Conservation (phyloP, 306 rosid species). For the Trifolium dubium region DNA sequence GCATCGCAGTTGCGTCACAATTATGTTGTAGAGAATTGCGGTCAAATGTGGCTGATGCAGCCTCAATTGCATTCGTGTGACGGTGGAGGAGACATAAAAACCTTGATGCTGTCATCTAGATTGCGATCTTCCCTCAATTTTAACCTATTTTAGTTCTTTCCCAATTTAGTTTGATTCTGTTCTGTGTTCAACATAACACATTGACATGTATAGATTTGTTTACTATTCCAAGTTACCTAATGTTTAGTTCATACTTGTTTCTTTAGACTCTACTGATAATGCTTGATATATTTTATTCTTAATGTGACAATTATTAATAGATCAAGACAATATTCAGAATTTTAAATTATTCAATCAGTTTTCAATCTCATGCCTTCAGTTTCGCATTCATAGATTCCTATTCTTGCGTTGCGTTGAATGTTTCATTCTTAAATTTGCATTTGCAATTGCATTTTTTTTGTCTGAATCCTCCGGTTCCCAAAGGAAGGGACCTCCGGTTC, state of each 20-base stretch:
- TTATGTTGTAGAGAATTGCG: not conserved
- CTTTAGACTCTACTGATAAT: not conserved
- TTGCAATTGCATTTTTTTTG: not conserved
- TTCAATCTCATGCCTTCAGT: not conserved
- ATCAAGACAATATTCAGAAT: not conserved
- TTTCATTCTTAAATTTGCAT: conserved; percentile 21
- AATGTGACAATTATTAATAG: not conserved
- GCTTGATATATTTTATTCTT: conserved; percentile 1
- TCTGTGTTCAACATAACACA: not conserved
- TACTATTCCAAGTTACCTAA: not conserved
- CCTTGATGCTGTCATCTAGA: not conserved
- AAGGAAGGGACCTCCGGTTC: too few species aligned
- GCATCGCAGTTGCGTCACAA: not conserved
- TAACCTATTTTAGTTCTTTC: not conserved
- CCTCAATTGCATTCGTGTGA: not conserved
- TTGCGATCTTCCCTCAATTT: not conserved
- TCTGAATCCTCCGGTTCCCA: too few species aligned
- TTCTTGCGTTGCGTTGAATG: conserved; percentile 1
- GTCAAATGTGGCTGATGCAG: not conserved
- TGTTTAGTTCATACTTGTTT: not conserved
- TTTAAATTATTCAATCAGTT: conserved; percentile 11
- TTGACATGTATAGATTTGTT: not conserved
- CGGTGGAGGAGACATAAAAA: not conserved
- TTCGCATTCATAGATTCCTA: not conserved
- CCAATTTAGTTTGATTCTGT: not conserved